Evolutionary conservation across 345 rosid species (phyloP).

Genomic region (Bruguiera sexangula): DNA sequence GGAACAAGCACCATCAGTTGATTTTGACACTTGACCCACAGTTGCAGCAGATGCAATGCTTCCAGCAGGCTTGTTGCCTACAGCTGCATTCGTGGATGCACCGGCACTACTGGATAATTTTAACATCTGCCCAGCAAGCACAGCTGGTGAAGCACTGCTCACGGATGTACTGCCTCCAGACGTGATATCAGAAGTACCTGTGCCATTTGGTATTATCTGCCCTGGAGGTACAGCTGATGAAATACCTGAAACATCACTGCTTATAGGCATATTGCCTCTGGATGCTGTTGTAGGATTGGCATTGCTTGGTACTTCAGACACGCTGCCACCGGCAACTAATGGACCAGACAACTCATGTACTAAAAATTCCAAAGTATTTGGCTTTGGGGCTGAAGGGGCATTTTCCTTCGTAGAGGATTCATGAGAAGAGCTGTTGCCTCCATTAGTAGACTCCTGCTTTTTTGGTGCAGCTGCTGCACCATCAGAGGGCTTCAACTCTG

Average conservation of each 20-base stretch:
- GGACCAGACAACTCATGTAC: slow-evolving; percentile 50
- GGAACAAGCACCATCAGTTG: not conserved
- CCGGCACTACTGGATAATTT: slow-evolving; percentile 11
- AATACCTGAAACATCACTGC: slow-evolving; percentile 8
- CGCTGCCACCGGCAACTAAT: slow-evolving; percentile 10
- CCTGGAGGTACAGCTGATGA: slow-evolving; percentile 15
- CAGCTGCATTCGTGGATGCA: slow-evolving; percentile 21
- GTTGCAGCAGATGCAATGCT: not conserved
- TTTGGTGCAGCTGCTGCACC: slow-evolving; percentile 17
- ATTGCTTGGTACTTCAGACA: slow-evolving; percentile 17
- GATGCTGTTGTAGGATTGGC: slow-evolving; percentile 17
- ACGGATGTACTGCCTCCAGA: slow-evolving; percentile 18
- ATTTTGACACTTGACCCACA: not conserved
- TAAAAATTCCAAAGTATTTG: slow-evolving; percentile 56
- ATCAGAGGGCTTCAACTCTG: slow-evolving; percentile 24
- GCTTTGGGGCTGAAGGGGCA: slow-evolving; percentile 29
- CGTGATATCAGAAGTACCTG: slow-evolving; percentile 17
- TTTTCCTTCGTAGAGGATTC: slow-evolving; percentile 29
- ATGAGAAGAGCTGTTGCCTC: slow-evolving; percentile 26
- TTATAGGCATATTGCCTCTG: slow-evolving; percentile 12
- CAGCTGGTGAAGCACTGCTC: slow-evolving; percentile 13
- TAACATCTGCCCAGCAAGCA: slow-evolving; percentile 18
- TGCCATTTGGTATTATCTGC: slow-evolving; percentile 13
- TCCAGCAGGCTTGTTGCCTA: not conserved
- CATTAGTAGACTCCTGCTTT: slow-evolving; percentile 20